Evolutionary conservation across 805 yeast species (phyloP).

Genomic region (Candida insectorum): DNA sequence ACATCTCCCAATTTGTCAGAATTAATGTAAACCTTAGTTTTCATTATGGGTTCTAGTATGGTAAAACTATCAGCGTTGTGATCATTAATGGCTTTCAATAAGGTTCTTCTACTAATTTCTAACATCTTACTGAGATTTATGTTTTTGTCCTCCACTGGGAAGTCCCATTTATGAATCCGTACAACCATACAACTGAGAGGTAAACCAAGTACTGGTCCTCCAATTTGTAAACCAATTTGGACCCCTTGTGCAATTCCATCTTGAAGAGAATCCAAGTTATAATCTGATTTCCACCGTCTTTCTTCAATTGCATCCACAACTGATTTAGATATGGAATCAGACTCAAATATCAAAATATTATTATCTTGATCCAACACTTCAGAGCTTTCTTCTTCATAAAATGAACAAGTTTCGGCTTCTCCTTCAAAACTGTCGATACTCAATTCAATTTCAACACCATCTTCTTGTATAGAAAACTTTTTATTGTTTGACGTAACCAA

Average conservation of each 20-base stretch:
- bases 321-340: slow-evolving; percentile 23
- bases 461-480: slow-evolving; percentile 16
- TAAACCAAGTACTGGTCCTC: slow-evolving; percentile 58
- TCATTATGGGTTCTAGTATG: slow-evolving; percentile 86
- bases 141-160: slow-evolving; percentile 49
- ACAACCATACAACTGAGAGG: slow-evolving; percentile 61
- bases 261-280: slow-evolving; percentile 46
- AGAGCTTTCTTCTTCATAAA: slow-evolving; percentile 39
- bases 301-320: slow-evolving; percentile 23
- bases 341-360: slow-evolving; percentile 40
- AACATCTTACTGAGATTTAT: slow-evolving; percentile 40
- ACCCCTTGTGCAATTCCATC: slow-evolving; percentile 58
- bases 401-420: slow-evolving; percentile 23
- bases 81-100: slow-evolving; percentile 20
- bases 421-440: slow-evolving; percentile 38
- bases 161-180: slow-evolving; percentile 46
- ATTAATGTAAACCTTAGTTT: slow-evolving; percentile 59
- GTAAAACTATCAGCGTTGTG: slow-evolving; percentile 35
- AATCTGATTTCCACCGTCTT: slow-evolving; percentile 48
- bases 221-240: slow-evolving; percentile 59
- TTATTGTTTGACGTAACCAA: slow-evolving; percentile 18
- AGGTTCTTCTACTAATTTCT: slow-evolving; percentile 40
- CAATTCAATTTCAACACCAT: slow-evolving; percentile 22
- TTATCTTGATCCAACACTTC: slow-evolving; percentile 44
- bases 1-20: slow-evolving; percentile 79